Evolutionary conservation across 331 rosid species (phyloP).

Genomic region (Acacia concinna): DNA sequence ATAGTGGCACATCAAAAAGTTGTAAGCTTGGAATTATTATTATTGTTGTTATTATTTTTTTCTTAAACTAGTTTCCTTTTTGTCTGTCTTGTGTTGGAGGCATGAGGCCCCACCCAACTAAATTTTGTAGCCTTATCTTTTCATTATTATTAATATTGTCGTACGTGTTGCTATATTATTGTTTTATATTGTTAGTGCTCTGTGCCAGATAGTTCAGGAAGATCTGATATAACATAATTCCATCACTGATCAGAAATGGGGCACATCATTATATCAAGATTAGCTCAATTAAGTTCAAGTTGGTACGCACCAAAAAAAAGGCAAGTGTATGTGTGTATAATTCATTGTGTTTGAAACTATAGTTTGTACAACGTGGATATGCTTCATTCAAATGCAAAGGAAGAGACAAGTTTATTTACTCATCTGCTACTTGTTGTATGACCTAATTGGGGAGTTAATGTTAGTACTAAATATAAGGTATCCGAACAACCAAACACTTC

Average conservation of each 20-base stretch:
- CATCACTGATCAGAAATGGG: neutral
- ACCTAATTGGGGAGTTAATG: too few species aligned
- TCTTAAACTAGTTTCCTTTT: conserved; percentile 1
- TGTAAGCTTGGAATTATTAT: conserved; percentile 22
- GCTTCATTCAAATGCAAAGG: neutral
- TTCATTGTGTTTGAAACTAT: neutral
- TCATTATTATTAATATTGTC: neutral
- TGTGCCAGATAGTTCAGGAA: conserved; percentile 27
- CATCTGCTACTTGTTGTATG: too few species aligned
- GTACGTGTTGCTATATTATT: conserved; percentile 20
- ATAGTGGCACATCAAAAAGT: conserved; percentile 30
- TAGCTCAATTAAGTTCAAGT: neutral
- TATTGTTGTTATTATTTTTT: neutral
- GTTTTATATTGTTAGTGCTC: conserved; percentile 23
- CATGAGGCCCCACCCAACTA: conserved; percentile 38
- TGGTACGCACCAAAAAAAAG: neutral
- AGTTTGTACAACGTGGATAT: too few species aligned
- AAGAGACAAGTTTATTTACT: neutral
- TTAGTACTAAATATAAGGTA: too few species aligned
- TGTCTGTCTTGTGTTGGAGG: conserved; percentile 29
- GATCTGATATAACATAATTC: conserved; percentile 1
- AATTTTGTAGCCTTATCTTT: conserved; percentile 38
- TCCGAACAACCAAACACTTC: too few species aligned
- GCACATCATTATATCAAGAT: neutral
- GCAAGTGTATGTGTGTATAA: neutral